Base-by-base conservation (phyloP, 345 rosid genomes). In the Iberis pinnata region DNA sequence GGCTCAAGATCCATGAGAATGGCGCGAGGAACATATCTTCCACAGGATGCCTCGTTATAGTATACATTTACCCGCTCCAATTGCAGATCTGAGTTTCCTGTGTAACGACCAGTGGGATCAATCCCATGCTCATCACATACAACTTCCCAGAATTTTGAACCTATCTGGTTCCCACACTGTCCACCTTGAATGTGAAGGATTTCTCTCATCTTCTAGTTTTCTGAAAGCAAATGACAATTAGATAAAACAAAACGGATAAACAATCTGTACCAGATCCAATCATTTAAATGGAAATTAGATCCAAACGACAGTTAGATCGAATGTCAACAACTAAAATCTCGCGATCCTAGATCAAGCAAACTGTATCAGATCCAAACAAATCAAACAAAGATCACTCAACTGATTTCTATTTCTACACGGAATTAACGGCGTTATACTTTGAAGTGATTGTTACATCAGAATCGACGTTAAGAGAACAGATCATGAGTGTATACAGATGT, bases 131-230 rank as follows among this genome's bases (percentile, higher is more conserved):
- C 92, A 3, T 80, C 75, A n/a, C 90, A 83, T 0, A 83, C 79
- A 12, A 83, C 90, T 64, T 83, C 90, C 90, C 90, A 83, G 73
- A 83, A 83, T 58, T 83, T 83, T 9, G 90, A 80, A 35, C 90
- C 90, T 8, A 83, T 83, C 58, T 83, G 90, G 78, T 83, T 83
- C 13, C 90, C 87, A 43, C 90, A 83, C 22, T 83, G 90, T 18
- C 90, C 87, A 11, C 79, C 87, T 61, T 83, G 90, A 25, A 83
- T 73, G 64, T 83, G 90, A 54, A 83, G 84, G 65, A 83, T 83
- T 64, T 83, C 87, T 31, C 92, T 79, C 87, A 83, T 83, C 65
- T 70, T 79, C 20, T 35, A 12, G n/a, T n/a, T n/a, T n/a, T 27
- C 65, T 58, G 60, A 52, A 58, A 51, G 0, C 29, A 58, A 36